phyloP scores from a whole-genome alignment of 2,329 filamentous ascomycete species.

The Fusarium agapanthi region DNA sequence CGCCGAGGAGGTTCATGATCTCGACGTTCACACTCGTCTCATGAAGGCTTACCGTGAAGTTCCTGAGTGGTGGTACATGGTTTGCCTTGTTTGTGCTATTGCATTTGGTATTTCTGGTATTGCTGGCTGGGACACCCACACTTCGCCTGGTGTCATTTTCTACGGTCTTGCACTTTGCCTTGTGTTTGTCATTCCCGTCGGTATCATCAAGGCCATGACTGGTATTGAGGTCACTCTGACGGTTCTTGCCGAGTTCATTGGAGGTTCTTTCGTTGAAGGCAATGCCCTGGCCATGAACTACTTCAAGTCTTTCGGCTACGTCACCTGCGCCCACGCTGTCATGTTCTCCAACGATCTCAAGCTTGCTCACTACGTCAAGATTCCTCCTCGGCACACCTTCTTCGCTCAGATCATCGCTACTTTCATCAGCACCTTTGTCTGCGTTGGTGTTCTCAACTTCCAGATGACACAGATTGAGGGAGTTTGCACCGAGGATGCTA shows the following conservation, averaged over 20 bases:
- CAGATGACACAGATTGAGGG: conserved; percentile 58
- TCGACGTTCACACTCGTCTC: conserved; percentile 59
- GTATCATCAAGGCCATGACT: conserved; percentile 63
- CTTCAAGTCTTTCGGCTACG: conserved; percentile 62
- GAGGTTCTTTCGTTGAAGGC: conserved; percentile 59
- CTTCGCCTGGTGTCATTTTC: conserved; percentile 60
- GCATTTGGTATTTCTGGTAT: conserved; percentile 58
- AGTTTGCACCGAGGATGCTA: conserved; percentile 59
- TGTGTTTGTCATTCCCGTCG: conserved; percentile 61
- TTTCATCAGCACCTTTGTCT: conserved; percentile 61
- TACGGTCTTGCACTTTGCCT: conserved; percentile 60
- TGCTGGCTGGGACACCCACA: conserved; percentile 59
- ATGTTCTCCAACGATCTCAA: conserved; percentile 60
- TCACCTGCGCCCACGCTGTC: conserved; percentile 61
- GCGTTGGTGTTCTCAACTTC: conserved; percentile 58
- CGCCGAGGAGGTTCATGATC: conserved; percentile 47
- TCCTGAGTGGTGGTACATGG: conserved; percentile 64
- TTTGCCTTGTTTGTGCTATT: conserved; percentile 54
- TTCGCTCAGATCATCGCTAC: conserved; percentile 67
- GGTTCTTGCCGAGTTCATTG: conserved; percentile 63
- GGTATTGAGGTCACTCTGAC: conserved; percentile 62
- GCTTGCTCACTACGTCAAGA: conserved; percentile 66
- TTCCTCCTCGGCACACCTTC: conserved; percentile 68
- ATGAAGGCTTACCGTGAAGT: conserved; percentile 59
- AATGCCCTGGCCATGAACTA: conserved; percentile 63